phyloP scores from a whole-genome alignment of 23 red algal genomes.

The Agarophyton chilense region DNA sequence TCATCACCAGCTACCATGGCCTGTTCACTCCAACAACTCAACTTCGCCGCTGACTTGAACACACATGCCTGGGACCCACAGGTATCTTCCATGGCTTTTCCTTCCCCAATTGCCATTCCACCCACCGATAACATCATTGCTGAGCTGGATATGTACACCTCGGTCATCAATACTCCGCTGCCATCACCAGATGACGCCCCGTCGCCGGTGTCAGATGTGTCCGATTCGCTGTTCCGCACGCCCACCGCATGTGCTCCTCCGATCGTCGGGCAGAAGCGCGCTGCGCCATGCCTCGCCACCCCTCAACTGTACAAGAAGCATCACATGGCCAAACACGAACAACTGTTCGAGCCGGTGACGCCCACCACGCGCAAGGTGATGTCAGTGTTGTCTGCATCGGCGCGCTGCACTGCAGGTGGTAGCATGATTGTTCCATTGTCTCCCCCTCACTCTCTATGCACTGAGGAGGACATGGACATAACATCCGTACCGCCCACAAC shows the following conservation, averaged over 20 bases:
- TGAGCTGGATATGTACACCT: conserved; percentile 42
- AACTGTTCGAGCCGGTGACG: conserved; percentile 26
- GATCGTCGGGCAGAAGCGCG: not conserved
- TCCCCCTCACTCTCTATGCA: conserved; percentile 25
- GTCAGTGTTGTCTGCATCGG: not conserved
- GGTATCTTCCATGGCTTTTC: not conserved
- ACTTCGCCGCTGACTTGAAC: not conserved
- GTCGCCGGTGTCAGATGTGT: conserved; percentile 3
- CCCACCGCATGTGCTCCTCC: not conserved
- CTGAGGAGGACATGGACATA: not conserved
- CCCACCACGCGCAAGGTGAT: not conserved
- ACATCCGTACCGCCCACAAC: not conserved
- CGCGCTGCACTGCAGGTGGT: not conserved
- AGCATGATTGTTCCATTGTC: not conserved
- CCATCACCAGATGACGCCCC: conserved; percentile 3
- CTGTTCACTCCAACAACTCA: not conserved
- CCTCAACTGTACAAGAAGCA: not conserved
- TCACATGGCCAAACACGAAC: not conserved
- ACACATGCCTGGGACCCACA: not conserved
- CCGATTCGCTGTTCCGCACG: conserved; percentile 6
- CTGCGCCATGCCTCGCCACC: not conserved
- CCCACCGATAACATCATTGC: conserved; percentile 24
- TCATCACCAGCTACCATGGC: too few relatives aligned
- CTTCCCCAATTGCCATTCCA: not conserved
- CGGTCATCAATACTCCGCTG: conserved; percentile 35